Evolutionary conservation across 495 filamentous ascomycete species (phyloP).

Genomic region (Podospora bellae-mahoneyi): DNA sequence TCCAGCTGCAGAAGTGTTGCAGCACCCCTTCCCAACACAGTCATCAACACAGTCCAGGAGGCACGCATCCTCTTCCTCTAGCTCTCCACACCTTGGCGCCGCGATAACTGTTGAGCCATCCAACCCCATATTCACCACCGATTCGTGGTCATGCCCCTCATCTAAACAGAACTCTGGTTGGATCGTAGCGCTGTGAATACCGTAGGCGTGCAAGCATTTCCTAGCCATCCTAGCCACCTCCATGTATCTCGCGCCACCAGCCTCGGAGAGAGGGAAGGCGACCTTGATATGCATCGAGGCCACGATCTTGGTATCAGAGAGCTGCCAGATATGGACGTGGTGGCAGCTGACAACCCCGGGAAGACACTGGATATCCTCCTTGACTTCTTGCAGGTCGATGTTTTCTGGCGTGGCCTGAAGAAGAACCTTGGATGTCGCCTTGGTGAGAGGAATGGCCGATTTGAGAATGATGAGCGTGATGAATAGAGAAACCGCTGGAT

Average conservation of each 20-base stretch:
- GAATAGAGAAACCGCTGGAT: slow-evolving; percentile 90
- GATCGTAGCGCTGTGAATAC: slow-evolving; percentile 96
- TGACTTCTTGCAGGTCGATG: slow-evolving; percentile 84
- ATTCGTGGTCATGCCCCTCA: slow-evolving; percentile 37
- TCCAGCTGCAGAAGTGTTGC: slow-evolving; percentile 32
- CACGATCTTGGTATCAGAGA: slow-evolving; percentile 88
- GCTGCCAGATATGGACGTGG: slow-evolving; percentile 96
- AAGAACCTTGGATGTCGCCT: slow-evolving; percentile 88
- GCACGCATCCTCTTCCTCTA: slow-evolving; percentile 60
- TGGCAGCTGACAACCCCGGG: slow-evolving; percentile 85
- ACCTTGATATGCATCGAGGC: slow-evolving; percentile 91
- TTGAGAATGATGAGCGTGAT: slow-evolving; percentile 93
- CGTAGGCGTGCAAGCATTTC: slow-evolving; percentile 86
- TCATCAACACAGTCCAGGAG: slow-evolving; percentile 83
- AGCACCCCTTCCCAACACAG: slow-evolving; percentile 74
- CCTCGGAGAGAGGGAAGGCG: slow-evolving; percentile 63
- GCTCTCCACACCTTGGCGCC: slow-evolving; percentile 50
- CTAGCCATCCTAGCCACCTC: slow-evolving; percentile 72
- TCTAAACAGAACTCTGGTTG: slow-evolving; percentile 88
- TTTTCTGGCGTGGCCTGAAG: slow-evolving; percentile 88
- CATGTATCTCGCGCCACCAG: slow-evolving; percentile 82
- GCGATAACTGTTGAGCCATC: slow-evolving; percentile 40
- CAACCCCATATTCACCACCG: slow-evolving; percentile 34
- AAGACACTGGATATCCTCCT: slow-evolving; percentile 80
- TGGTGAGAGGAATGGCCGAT: slow-evolving; percentile 88